Evolutionary conservation across 768 basidiomycete genomes (phyloP), one percentile per base, ranked within the genome.

Genomic region (Galerina marginata): DNA sequence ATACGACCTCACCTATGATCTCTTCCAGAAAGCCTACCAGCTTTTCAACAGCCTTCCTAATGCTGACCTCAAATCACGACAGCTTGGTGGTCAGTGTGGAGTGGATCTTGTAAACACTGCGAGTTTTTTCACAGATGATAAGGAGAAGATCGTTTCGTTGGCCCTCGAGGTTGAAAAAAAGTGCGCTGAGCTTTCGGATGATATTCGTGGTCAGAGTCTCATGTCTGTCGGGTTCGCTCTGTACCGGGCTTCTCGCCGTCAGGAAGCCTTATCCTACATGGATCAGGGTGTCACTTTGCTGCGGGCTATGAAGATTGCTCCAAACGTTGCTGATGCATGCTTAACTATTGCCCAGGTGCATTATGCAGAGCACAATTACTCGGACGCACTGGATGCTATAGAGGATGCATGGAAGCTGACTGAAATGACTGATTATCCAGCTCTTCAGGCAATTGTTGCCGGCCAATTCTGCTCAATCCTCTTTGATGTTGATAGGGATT

Each of bases 201-300:
- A 59, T 3, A 53, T 59, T 11, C 58, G 44, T 44, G 58, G 49
- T 9, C 37, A 49, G 26, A 59, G 58, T 33, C 43, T 59, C 14
- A 20, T 51, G 1, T 52, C 42, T 23, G 20, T 59, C 15, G 58
- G 49, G 23, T 7, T 16, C 10, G 40, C 42, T 36, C 14, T 59
- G 44, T 11, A n/a, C 14, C 15, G 6, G 16, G n/a, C 44, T 20
- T 3, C 29, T 15, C 45, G 33, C 15, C 33, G 25, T 43, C 6
- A 25, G 46, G 55, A 56, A n/a, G 55, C 55, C 12, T n/a, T 56
- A 16, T 23, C 20, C 11, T 48, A 33, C 15, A 3, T 46, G 36
- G 37, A 48, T 6, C 44, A 56, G 29, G 55, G 43, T 15, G 39
- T 37, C 15, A 36, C 6, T 15, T 10, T 45, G n/a, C 36, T 56